Evolutionary conservation across 441 rosid genomes (phyloP), one percentile per base, ranked within the genome.

Genomic region (Bruguiera hainesii): DNA sequence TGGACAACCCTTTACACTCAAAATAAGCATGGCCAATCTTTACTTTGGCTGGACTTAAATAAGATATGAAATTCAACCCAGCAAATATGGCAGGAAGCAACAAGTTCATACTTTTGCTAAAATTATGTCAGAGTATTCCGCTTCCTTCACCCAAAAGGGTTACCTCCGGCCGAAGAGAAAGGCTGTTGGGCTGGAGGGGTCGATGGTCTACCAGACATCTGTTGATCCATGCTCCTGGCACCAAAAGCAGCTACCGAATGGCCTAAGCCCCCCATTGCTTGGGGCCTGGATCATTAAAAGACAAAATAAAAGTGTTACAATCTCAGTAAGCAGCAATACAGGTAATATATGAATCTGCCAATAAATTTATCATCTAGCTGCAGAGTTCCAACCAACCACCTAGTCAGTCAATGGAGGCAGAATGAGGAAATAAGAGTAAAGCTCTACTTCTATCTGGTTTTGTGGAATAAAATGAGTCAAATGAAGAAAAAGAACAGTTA

Each of bases 111-210:
- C 80, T 71, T 68, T 67, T 39, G 29, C 53, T 56, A 46, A 68
- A 30, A 61, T 23, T 1, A 35, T 61, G 20, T 67, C 46, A 58
- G 63, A 70, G 61, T 25, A 62, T 60, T 57, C 23, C 23, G 6
- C 23, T 63, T 53, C 19, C 19, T 65, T 82, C 80, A 87, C 50
- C 93, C 91, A 65, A 87, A 87, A 19, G 93, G 93, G 80, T 86
- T 89, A 20, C 91, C 90, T 63, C 91, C 83, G n/a, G 71, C 77
- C 18, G 89, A 82, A 31, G 89, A 66, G 64, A 71, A 89, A 42
- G 85, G 81, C 33, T 73, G 78, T 1, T 66, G 75, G 33, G 85
- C 3, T 26, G 80, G 69, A 23, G 88, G 75, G 16, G 83, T 80
- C 4, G 88, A 63, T 52, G 78, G 80, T 69, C 81, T 76, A 65